Evolutionary conservation across 768 basidiomycete genomes (phyloP), one percentile per base, ranked within the genome.

Genomic region (Suillus variegatus): DNA sequence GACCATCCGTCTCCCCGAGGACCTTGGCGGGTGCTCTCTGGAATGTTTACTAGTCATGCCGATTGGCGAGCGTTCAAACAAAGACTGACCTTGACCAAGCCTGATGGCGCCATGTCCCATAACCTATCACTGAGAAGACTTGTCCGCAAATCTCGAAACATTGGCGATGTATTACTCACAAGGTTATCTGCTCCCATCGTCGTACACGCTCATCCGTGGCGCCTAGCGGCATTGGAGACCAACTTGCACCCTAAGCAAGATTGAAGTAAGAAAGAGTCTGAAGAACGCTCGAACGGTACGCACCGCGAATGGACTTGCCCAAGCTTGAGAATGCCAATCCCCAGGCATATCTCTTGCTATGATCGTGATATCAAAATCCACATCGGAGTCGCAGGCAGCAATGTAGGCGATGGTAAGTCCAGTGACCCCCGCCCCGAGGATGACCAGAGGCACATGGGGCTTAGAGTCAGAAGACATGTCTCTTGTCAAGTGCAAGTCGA

Each of bases 221-320:
- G 14, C 74, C 76, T 51, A 80, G 74, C 13, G 82, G 78, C 63
- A 79, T 69, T 13, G 83, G 84, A 9, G 79, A 77, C 83, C 83
- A 85, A 64, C 79, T 78, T 35, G 82, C 83, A n/a, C 82, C 83
- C 83, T 84, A 61, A 2, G 3, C n/a, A 38, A 54, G 52, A 20
- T 35, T n/a, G 20, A 35, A 66, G 20, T 46, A 61, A 52, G 20
- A 16, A 22, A 52, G 54, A 22, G 47, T 28, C 44, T 35, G 16
- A 22, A n/a, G 64, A 20, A 14, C 20, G 44, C 64, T 28, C 47
- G 20, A 38, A 13, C 47, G 14, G 40, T 47, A 72, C 81, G 63
- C 65, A 83, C 84, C 64, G 84, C 84, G 73, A 82, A 85, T 22
- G 84, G 83, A 63, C 81, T 84, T 7, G 84, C 77, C 74, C 81